phyloP scores from a whole-genome alignment of 2,329 filamentous ascomycete genomes.

The Colletotrichum tofieldiae region DNA sequence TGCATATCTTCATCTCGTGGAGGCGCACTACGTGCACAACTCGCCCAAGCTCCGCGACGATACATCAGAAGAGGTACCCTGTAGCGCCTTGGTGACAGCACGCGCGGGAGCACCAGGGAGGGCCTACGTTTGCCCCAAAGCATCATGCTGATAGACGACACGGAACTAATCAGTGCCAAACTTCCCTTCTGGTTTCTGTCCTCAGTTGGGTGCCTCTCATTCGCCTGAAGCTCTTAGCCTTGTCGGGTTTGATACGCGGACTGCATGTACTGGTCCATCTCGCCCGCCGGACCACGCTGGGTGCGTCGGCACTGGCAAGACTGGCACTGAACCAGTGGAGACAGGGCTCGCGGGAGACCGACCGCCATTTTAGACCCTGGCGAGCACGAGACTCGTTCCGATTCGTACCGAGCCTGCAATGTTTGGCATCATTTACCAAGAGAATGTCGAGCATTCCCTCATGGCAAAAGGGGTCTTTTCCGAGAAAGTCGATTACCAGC shows the following conservation, averaged over 20 bases:
- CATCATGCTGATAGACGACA: conserved; percentile 20
- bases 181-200: conserved; percentile 13
- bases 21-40: conserved; percentile 18
- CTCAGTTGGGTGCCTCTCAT: conserved; percentile 5
- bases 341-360: conserved; percentile 29
- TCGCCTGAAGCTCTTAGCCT: conserved; percentile 28
- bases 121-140: conserved; percentile 15
- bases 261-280: conserved; percentile 27
- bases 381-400: conserved; percentile 36
- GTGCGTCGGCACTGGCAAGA: conserved; percentile 14
- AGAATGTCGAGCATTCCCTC: conserved; percentile 22
- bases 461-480: conserved; percentile 9
- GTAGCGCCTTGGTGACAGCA: background rate
- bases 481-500: background rate
- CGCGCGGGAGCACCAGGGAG: conserved; percentile 21
- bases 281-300: conserved; percentile 35
- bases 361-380: conserved; percentile 37
- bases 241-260: conserved; percentile 19
- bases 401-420: conserved; percentile 33
- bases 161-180: conserved; percentile 12
- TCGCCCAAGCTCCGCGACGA: background rate
- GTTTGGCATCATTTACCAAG: conserved; percentile 26
- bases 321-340: conserved; percentile 7
- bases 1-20: conserved; percentile 31
- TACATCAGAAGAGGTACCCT: conserved; percentile 1